A percentile compares a stretch with the other conserved stretches of the same genome.
phyloP scores from a whole-genome alignment of 805 yeast genomes.

The Tetrapisispora taiwanensis region DNA sequence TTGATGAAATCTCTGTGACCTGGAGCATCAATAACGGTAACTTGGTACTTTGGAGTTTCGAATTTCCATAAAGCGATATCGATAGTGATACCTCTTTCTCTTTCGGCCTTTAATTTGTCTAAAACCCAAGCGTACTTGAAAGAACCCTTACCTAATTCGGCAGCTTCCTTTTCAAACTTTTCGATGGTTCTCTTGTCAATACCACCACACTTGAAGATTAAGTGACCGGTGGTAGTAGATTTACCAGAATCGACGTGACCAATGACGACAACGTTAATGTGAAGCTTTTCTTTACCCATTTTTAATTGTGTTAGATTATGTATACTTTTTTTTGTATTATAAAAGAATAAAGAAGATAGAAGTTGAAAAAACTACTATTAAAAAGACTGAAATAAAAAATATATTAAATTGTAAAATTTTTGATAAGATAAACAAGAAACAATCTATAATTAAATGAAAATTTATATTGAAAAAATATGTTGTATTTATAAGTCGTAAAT shows the following conservation, averaged over 20 bases:
- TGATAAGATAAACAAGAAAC: not conserved
- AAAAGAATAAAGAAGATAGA: not conserved
- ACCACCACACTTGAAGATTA: slow-evolving; percentile 99
- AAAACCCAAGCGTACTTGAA: slow-evolving; percentile 97
- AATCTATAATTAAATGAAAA: not conserved
- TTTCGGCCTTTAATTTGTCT: slow-evolving; percentile 91
- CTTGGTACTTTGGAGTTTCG: slow-evolving; percentile 83
- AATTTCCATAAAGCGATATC: slow-evolving; percentile 89
- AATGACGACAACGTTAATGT: slow-evolving; percentile 99
- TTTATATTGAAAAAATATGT: not conserved
- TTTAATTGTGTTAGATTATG: slow-evolving; percentile 7
- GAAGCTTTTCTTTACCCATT: slow-evolving; percentile 90
- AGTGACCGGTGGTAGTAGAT: slow-evolving; percentile 99
- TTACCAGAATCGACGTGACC: slow-evolving; percentile 99
- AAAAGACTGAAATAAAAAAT: not conserved
- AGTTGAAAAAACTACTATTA: not conserved
- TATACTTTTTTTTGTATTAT: not conserved
- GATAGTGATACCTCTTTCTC: slow-evolving; percentile 95
- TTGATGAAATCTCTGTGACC: slow-evolving; percentile 96
- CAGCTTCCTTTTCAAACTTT: slow-evolving; percentile 97
- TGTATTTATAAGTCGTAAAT: not conserved
- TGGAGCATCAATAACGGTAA: slow-evolving; percentile 90
- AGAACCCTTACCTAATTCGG: slow-evolving; percentile 94
- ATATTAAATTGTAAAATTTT: too few species aligned
- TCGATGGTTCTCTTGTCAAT: slow-evolving; percentile 97